phyloP scores from a whole-genome alignment of 305 asterid species.

The Solanum hybrid region DNA sequence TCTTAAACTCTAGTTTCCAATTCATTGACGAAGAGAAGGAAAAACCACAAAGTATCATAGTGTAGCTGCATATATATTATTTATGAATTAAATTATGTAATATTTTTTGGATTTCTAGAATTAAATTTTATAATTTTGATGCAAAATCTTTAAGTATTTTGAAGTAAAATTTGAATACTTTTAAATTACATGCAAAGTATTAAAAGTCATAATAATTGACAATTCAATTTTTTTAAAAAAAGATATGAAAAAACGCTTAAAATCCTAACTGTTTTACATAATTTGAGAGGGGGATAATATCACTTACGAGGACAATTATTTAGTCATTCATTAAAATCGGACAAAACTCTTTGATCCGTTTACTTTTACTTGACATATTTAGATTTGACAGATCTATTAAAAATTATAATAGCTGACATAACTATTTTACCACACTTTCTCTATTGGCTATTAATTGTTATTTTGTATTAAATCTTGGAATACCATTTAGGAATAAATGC shows the following conservation, averaged over 20 bases:
- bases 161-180: not conserved
- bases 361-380: not conserved
- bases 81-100: not conserved
- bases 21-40: not conserved
- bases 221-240: not conserved
- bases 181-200: not conserved
- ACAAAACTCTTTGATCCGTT: not conserved
- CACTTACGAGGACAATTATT: not conserved
- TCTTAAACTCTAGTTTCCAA: not conserved
- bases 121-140: not conserved
- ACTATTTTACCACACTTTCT: not conserved
- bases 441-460: not conserved
- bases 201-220: not conserved
- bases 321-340: not conserved
- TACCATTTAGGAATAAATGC: not conserved
- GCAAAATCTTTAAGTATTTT: not conserved
- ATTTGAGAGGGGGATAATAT: not conserved
- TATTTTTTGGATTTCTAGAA: not conserved
- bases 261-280: not conserved
- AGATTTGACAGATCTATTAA: not conserved
- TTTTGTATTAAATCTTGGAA: not conserved
- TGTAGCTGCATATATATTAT: not conserved
- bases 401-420: not conserved
- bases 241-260: rapidly evolving
- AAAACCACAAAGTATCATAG: not conserved